A percentile compares a stretch with the other conserved stretches of the same genome.
Evolutionary conservation across 179 eudicot genomes (phyloP).

Genomic region (Carnegiea gigantea): DNA sequence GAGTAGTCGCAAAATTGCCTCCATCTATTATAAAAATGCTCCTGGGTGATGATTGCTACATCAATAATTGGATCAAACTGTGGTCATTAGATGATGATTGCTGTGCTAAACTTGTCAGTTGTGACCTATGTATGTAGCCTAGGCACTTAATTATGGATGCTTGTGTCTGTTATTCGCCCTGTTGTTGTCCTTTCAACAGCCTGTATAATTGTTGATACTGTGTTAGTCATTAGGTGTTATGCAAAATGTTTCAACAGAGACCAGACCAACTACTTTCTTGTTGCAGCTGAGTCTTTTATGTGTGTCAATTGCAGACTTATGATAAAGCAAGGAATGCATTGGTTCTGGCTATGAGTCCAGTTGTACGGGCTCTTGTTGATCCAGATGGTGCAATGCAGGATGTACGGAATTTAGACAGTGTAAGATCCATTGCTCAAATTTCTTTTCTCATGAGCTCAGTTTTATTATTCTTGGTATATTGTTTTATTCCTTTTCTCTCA

Average conservation of each 20-base stretch:
- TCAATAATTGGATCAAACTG: neutral
- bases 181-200: too few species aligned
- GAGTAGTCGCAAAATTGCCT: neutral
- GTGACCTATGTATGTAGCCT: too few species aligned
- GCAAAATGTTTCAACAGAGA: neutral
- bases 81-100: neutral
- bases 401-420: constrained; percentile 85
- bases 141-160: too few species aligned
- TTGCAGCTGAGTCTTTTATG: constrained; percentile 19
- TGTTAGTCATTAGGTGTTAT: neutral
- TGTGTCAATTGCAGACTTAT: constrained; percentile 59
- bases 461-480: constrained; percentile 11
- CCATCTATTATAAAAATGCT: neutral
- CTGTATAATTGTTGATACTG: too few species aligned
- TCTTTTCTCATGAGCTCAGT: constrained; percentile 9
- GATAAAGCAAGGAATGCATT: constrained; percentile 99
- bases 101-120: too few species aligned
- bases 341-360: constrained; percentile 98
- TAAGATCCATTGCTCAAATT: constrained; percentile 33
- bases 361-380: constrained; percentile 92
- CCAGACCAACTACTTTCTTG: neutral
- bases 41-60: neutral
- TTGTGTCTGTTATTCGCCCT: too few species aligned
- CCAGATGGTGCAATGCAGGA: constrained; percentile 96
- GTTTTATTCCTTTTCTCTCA: neutral